phyloP scores from a whole-genome alignment of 148 eudicot genomes.

The Nyssa sinensis region DNA sequence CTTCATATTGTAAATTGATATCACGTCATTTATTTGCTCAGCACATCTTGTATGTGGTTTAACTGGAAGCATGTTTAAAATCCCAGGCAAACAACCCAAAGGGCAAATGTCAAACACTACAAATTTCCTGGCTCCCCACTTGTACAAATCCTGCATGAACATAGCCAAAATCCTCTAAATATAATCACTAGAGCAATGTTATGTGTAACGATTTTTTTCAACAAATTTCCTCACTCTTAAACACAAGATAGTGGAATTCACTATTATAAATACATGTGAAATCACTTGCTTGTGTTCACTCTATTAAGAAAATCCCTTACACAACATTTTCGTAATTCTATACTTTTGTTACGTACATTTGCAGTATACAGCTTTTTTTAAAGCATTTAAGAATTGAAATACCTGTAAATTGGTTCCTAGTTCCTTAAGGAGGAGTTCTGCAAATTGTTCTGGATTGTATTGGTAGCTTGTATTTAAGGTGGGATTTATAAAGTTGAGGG shows the following conservation, averaged over 20 bases:
- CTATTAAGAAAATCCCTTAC: no score
- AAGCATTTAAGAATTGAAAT: neutral
- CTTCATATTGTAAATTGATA: conserved; percentile 15
- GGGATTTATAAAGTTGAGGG: conserved; percentile 9
- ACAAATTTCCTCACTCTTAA: no score
- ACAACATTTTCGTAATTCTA: no score
- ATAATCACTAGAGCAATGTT: no score
- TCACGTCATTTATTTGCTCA: conserved; percentile 13
- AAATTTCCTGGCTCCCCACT: conserved; percentile 17
- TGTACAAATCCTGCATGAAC: conserved; percentile 14
- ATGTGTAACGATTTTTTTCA: no score
- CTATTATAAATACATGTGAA: no score
- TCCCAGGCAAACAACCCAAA: conserved; percentile 15
- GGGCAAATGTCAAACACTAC: conserved; percentile 18
- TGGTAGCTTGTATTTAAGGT: conserved; percentile 5
- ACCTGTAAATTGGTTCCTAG: conserved; percentile 15
- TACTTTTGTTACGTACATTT: no score
- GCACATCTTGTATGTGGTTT: conserved; percentile 4
- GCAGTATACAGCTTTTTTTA: no score
- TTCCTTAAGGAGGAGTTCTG: conserved; percentile 9
- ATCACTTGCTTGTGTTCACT: no score
- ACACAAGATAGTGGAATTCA: no score
- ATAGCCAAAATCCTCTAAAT: no score
- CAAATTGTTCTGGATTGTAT: conserved; percentile 8
- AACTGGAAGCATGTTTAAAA: neutral